Conservation (phyloP, 2,329 filamentous ascomycete species). For the Calycina herbarum region DNA sequence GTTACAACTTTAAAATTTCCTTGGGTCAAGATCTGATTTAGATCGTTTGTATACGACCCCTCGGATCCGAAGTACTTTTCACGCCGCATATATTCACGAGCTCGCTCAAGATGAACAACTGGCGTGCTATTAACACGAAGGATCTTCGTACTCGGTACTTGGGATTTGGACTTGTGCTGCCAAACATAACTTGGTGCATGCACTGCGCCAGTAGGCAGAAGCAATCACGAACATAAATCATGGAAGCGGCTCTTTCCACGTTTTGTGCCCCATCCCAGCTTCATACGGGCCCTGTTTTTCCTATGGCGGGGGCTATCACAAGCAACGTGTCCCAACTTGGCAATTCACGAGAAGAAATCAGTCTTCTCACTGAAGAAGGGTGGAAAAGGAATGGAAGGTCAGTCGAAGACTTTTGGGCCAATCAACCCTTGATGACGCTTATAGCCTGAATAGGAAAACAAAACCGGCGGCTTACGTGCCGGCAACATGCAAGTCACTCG, state of each 20-base stretch:
- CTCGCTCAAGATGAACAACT: background rate
- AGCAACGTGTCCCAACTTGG: background rate
- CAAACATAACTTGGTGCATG: slow-evolving; percentile 3
- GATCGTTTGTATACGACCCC: background rate
- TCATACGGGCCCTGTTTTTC: background rate
- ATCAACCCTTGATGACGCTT: background rate
- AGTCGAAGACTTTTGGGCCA: background rate
- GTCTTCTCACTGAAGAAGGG: background rate
- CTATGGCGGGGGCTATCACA: background rate
- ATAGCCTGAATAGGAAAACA: background rate
- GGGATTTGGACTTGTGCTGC: slow-evolving; percentile 1
- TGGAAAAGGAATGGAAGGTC: background rate
- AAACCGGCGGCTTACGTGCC: background rate
- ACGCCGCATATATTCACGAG: background rate
- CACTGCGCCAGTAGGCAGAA: slow-evolving; percentile 8
- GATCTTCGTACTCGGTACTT: background rate
- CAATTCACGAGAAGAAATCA: background rate
- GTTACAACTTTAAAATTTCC: background rate
- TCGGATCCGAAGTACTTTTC: background rate
- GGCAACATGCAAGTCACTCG: background rate
- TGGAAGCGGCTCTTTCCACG: slow-evolving; percentile 10
- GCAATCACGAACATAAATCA: background rate
- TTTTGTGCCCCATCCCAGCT: background rate
- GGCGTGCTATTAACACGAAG: background rate
- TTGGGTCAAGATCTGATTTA: background rate